Base-by-base conservation (phyloP, 2,329 filamentous ascomycete species). In the Apiospora kogelbergensis region DNA sequence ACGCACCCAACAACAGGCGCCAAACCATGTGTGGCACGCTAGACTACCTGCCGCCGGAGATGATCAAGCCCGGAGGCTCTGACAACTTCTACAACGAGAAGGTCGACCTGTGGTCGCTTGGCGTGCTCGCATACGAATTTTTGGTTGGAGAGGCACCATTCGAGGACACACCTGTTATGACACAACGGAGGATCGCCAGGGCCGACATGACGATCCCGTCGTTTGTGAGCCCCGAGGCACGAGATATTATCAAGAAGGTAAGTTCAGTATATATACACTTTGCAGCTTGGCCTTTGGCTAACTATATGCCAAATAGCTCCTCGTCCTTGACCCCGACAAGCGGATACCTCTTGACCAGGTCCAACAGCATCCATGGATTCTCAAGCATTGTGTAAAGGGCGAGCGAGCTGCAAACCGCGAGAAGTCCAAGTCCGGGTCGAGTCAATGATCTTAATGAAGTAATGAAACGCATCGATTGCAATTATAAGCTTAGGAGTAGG, bases 1-100 rank as follows among this genome's bases (percentile, higher is more conserved):
- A 99, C 81, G 96, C 96, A 6, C 96, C 96, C 37, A 98, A 97
- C 81, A 97, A 95, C 83, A 86, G 96, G 74, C 88, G 96, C 71
- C 92, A 95, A 77, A 99, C 96, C 68, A 95, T 98, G 89, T 99
- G 96, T 80, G 96, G 96, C 72, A 99, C 96, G 22, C 89, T 98
- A 53, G 96, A 99, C 82, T 99, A 99, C 80, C 88, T 99, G 20
- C 96, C 96, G 3, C 96, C 96, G 5, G 96, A 99, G 89, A 99
- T 99, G 96, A 88, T 98, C 80, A 93, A 91, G 80, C 89, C 91
- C 4, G 92, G 93, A 60, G 87, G 88, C 74, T 88, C 90, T 74
- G 93, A 96, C 76, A 97, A 96, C 82, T 97, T 88, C 78, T 98
- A 98, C 82, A 93, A 89, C 70, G 95, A 98, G 79, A 98, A 98